phyloP scores from a whole-genome alignment of 2,329 filamentous ascomycete species.

The Penicillium sumatraense region DNA sequence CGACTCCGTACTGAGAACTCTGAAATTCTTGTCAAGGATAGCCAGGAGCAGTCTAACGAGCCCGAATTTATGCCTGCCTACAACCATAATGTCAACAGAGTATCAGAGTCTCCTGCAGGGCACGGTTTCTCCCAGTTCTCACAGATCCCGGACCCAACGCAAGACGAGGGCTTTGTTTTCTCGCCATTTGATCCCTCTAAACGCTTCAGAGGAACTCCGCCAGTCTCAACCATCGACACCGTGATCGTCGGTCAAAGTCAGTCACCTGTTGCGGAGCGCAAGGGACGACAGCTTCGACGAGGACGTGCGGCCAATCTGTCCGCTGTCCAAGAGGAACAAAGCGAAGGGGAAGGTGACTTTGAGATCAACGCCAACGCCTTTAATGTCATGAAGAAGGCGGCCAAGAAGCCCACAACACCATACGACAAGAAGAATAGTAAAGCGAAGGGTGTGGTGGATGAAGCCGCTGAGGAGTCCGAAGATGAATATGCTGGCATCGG shows the following conservation, averaged over 20 bases:
- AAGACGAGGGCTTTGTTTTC: conserved; percentile 77
- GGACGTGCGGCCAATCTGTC: conserved; percentile 50
- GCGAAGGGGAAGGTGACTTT: conserved; percentile 37
- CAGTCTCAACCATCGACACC: conserved; percentile 72
- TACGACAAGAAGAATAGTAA: conserved; percentile 88
- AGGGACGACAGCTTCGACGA: conserved; percentile 59
- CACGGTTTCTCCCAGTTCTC: conserved; percentile 65
- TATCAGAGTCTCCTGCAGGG: conserved; percentile 42
- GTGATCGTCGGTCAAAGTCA: conserved; percentile 61
- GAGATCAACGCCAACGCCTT: conserved; percentile 63
- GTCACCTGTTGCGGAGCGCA: conserved; percentile 68
- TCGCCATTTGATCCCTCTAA: conserved; percentile 70
- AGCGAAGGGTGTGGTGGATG: conserved; percentile 84
- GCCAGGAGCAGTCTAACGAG: conserved; percentile 53
- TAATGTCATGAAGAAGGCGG: conserved; percentile 70
- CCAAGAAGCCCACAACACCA: conserved; percentile 58
- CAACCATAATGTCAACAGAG: conserved; percentile 36
- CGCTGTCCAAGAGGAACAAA: conserved; percentile 47
- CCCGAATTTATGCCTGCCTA: conserved; percentile 50
- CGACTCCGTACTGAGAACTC: conserved; percentile 65
- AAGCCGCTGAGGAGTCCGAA: conserved; percentile 95
- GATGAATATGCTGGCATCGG: conserved; percentile 96
- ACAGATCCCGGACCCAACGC: conserved; percentile 74
- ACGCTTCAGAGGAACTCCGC: conserved; percentile 67
- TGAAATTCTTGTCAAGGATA: conserved; percentile 63